Conservation (phyloP, 2,329 filamentous ascomycete species). For the Scopulariopsis brevicaulis region DNA sequence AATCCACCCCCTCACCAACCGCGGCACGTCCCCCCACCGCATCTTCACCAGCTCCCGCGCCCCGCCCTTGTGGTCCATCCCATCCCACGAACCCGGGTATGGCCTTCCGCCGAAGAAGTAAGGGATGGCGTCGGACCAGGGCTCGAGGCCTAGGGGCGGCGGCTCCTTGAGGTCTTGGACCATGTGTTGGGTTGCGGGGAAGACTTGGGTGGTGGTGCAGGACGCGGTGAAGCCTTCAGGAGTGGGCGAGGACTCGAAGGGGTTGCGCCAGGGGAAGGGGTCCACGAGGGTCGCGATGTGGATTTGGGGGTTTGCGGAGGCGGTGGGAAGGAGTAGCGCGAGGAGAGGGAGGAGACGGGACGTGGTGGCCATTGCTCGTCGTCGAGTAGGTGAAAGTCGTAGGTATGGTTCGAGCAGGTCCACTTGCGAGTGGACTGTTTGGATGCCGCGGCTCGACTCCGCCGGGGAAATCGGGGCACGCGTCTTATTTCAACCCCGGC, state of each 20-base stretch:
- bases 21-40: slow-evolving; percentile 20
- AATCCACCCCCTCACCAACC: slow-evolving; percentile 26
- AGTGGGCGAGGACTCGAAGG: slow-evolving; percentile 16
- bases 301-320: slow-evolving; percentile 1
- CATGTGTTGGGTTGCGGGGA: slow-evolving; percentile 17
- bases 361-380: not conserved
- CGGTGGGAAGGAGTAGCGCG: not conserved
- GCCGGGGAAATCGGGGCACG: not conserved
- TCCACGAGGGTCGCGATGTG: slow-evolving; percentile 13
- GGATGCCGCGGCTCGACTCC: not conserved
- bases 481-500: not conserved
- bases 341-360: not conserved
- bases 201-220: slow-evolving; percentile 14
- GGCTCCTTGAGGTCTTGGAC: slow-evolving; percentile 13
- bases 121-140: slow-evolving; percentile 15
- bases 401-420: not conserved
- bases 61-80: slow-evolving; percentile 25
- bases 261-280: slow-evolving; percentile 16
- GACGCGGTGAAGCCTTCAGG: slow-evolving; percentile 16
- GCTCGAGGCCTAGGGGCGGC: slow-evolving; percentile 12
- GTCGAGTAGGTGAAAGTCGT: not conserved
- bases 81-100: slow-evolving; percentile 28
- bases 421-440: not conserved
- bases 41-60: slow-evolving; percentile 25
- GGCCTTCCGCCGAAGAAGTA: slow-evolving; percentile 13